Evolutionary conservation across 768 basidiomycete species (phyloP).

Genomic region (Serendipita sp.): DNA sequence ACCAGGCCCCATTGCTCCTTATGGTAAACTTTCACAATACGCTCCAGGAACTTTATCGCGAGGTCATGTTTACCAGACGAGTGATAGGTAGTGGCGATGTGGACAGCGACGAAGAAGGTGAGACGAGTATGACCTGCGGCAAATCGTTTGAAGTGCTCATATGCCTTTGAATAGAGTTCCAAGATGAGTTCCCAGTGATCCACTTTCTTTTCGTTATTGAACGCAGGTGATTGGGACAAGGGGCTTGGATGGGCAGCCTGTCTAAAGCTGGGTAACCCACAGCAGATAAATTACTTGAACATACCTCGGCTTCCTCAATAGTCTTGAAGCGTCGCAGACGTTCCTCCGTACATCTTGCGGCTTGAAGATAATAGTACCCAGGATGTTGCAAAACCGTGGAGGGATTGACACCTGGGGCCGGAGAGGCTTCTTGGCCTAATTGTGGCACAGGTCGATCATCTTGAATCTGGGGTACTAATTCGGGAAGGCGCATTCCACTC

Average conservation of each 20-base stretch:
- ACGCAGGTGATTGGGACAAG: constrained; percentile 42
- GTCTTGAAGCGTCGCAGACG: constrained; percentile 50
- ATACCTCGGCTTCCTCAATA: constrained; percentile 41
- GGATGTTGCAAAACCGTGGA: constrained; percentile 75
- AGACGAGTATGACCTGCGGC: constrained; percentile 52
- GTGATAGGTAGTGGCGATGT: constrained; percentile 77
- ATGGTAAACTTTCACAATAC: constrained; percentile 79
- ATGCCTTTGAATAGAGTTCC: constrained; percentile 91
- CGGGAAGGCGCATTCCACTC: constrained; percentile 15
- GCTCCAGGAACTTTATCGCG: constrained; percentile 88
- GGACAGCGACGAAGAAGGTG: constrained; percentile 79
- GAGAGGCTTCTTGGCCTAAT: constrained; percentile 31
- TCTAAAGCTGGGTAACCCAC: background rate
- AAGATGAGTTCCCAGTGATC: constrained; percentile 70
- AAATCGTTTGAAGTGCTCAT: constrained; percentile 81
- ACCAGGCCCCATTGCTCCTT: constrained; percentile 65
- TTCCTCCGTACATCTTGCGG: constrained; percentile 70
- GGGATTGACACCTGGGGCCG: constrained; percentile 57
- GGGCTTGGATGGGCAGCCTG: constrained; percentile 20
- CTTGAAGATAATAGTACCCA: constrained; percentile 82
- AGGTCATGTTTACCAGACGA: constrained; percentile 68
- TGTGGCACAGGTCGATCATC: constrained; percentile 17
- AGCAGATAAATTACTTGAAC: constrained; percentile 8
- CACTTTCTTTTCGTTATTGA: constrained; percentile 79
- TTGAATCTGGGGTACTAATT: constrained; percentile 12